Evolutionary conservation across 352 stramenopile genomes (phyloP), one percentile per base, ranked within the genome.

Genomic region (Blastocystis sp.): DNA sequence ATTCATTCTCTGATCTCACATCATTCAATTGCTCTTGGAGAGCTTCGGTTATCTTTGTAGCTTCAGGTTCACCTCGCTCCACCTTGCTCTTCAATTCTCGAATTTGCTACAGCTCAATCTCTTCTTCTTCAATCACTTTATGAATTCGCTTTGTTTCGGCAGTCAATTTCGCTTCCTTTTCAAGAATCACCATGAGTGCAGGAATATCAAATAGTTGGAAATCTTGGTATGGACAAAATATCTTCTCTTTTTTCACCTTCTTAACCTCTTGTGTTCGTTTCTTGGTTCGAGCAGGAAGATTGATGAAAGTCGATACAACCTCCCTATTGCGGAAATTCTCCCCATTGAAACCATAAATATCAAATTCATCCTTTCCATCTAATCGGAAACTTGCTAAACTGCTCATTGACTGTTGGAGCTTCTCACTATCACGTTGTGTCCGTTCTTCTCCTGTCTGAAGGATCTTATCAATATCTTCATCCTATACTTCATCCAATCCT

Each of bases 381-480:
- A 78, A 21, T 19, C 14, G 42, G 66, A 65, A 58, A 7, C 32
- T 63, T 6, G 14, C 16, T 5, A 78, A 21, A 29, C 12, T 54
- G 16, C 14, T 21, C 67, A 78, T 39, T 21, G n/a, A 63, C 69
- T 92, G 91, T 19, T 92, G 90, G 74, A 95, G 94, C 88, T 95
- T 95, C 29, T 87, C 88, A 78, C 94, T 93, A 91, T 95, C 95
- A 19, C 91, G 87, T 81, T 95, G 91, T 0, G 93, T 96, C n/a
- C 92, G 92, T 83, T 96, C 91, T 87, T 96, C 92, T 24, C 93
- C 93, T 78, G 94, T 94, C 35, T 93, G 92, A 77, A 97, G 86
- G 57, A 97, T 95, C 24, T 92, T 91, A 85, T 97, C 93, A 78
- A 97, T 96, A 88, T 97, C 93, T 58, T 96, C 93, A 69, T 96